Base-by-base conservation (phyloP, 148 eudicot species). In the Amaranthus cruentus region DNA sequence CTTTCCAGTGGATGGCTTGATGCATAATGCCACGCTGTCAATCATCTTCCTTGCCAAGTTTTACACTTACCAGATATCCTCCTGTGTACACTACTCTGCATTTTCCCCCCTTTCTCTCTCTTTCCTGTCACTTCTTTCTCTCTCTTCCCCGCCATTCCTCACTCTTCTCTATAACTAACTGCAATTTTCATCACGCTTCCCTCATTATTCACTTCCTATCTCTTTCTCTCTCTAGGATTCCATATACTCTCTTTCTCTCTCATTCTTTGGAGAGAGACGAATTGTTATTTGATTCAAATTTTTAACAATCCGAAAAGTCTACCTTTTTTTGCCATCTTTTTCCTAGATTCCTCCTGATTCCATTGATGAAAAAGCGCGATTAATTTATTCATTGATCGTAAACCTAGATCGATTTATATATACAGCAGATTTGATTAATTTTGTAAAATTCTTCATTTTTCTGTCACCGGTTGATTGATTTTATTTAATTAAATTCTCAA, bases 171-270 rank as follows among this genome's bases (percentile, higher is more conserved):
- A 44, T 0, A 60, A 18, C 66, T 0, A 60, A 18, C 66, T 48
- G 56, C 66, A 76, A 71, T 53, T 66, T 28, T 3, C 69, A 3
- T 3, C 53, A 12, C 60, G 57, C 38, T 71, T 47, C 63, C 46
- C 28, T 62, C 67, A 58, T 54, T 57, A 5, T 14, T 67, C 15
- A 44, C 3, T 47, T 0, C 11, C 54, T 9, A 4, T 18, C 69
- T 5, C 65, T 77, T 49, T 69, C 78, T 73, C 78, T 75, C 74
- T 82, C 85, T 82, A 82, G 85, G 84, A 80, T 78, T 85, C 73
- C 81, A 47, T 73, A 62, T 66, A 75, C 73, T 11, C 46, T 54
- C 66, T 59, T 54, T 55, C 21, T 61, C 49, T 68, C 59, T 66
- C 9, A 47, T 38, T 46, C 18, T 58, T 71, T 48, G 15, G 11